A percentile compares a stretch with the other conserved stretches of the same genome.
phyloP scores from a whole-genome alignment of 139 green algal species.

The Eudorina sp. region DNA sequence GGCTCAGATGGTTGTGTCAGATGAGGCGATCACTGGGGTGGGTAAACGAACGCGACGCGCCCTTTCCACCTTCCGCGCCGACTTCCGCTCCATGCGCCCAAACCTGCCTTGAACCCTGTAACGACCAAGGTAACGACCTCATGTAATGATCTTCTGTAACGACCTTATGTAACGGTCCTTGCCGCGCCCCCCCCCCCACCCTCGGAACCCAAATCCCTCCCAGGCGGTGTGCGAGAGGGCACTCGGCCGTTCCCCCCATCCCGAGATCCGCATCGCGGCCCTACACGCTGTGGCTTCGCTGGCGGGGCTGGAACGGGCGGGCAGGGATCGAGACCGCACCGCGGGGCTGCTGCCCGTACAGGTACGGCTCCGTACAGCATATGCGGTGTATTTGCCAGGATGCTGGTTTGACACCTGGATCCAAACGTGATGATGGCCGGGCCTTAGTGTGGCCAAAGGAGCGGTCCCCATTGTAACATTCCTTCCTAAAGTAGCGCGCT shows the following conservation, averaged over 20 bases:
- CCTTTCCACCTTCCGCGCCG: too few relatives aligned
- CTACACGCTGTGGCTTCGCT: conserved; percentile 49
- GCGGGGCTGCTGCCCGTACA: conserved; percentile 45
- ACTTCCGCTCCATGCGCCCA: too few relatives aligned
- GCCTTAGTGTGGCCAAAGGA: too few relatives aligned
- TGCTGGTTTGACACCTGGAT: too few relatives aligned
- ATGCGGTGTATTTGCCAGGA: neutral
- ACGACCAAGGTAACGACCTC: too few relatives aligned
- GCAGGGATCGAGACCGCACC: conserved; percentile 13
- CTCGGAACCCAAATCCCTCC: neutral
- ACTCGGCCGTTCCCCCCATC: conserved; percentile 38
- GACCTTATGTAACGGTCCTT: neutral
- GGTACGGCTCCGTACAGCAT: neutral
- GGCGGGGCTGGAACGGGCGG: conserved; percentile 48
- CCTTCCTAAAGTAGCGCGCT: too few relatives aligned
- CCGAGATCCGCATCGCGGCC: conserved; percentile 42
- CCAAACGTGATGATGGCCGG: too few relatives aligned
- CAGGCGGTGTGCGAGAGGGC: conserved; percentile 36
- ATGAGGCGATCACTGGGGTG: neutral
- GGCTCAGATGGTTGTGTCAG: neutral
- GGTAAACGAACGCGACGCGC: too few relatives aligned
- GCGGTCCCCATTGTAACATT: too few relatives aligned
- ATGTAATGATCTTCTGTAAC: too few relatives aligned
- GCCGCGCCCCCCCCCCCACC: neutral
- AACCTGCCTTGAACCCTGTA: too few relatives aligned